A percentile compares a stretch with the other conserved stretches of the same genome.
phyloP scores from a whole-genome alignment of 2,329 filamentous ascomycete genomes.

The Penicillium sp. region DNA sequence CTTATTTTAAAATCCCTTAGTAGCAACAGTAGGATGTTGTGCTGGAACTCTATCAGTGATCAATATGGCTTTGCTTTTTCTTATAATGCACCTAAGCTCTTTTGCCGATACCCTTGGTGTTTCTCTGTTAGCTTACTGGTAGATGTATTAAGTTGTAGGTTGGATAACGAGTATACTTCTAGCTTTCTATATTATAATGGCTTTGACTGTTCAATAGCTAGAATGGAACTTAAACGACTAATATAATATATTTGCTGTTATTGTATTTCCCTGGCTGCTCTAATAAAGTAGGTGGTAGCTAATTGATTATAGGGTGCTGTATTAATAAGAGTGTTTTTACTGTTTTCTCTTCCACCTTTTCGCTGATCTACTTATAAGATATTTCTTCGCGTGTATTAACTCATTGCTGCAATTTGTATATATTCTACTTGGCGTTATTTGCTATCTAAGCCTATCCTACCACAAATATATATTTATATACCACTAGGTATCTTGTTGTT shows the following conservation, averaged over 20 bases:
- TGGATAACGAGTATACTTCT: conserved; percentile 10
- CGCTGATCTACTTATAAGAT: conserved; percentile 8
- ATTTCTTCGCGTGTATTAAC: conserved; percentile 16
- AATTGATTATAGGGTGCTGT: conserved; percentile 8
- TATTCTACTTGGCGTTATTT: conserved; percentile 14
- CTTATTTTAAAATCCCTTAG: conserved; percentile 6
- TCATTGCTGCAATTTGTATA: conserved; percentile 9
- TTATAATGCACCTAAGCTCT: conserved; percentile 9
- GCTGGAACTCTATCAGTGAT: conserved; percentile 11
- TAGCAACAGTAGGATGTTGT: conserved; percentile 6
- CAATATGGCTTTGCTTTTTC: conserved; percentile 14
- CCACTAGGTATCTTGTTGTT: conserved; percentile 9
- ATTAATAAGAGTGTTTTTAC: conserved; percentile 4
- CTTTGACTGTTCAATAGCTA: conserved; percentile 5
- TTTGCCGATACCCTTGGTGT: conserved; percentile 9
- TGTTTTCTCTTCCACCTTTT: conserved; percentile 8
- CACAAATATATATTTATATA: conserved; percentile 12
- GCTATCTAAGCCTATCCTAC: conserved; percentile 7
- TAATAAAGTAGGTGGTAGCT: conserved; percentile 1
- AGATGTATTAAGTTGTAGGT: conserved; percentile 10
- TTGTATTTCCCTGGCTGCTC: conserved; percentile 4
- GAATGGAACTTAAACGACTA: conserved; percentile 6
- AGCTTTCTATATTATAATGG: conserved; percentile 8
- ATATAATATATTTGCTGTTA: conserved; percentile 9
- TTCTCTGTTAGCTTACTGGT: conserved; percentile 10